Percentiles rank a stretch among this genome's conserved stretches.
These are phyloP conservation scores for Chloris gayana DNA, from an alignment of 176 grass and related monocot species.

Conservation along the genomic window DNA sequence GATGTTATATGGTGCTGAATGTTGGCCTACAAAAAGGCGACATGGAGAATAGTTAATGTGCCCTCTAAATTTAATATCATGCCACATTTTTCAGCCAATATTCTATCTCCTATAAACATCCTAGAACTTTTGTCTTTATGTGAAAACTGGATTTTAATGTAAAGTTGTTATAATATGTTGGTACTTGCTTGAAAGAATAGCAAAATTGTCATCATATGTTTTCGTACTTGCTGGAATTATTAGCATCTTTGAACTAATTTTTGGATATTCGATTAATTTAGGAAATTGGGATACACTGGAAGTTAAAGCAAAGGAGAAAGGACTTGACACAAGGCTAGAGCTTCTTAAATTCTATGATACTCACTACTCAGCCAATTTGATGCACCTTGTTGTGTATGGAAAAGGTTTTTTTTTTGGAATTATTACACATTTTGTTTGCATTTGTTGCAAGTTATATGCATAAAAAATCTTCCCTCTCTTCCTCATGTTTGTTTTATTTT, in stretches of 20 bases:
- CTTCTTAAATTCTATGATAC: constrained; percentile 93
- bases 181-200: no score
- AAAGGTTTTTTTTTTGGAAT: constrained; percentile 63
- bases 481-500: constrained; percentile 26
- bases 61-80: constrained; percentile 21
- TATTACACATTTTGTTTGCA: constrained; percentile 28
- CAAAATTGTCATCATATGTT: no score
- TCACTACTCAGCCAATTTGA: constrained; percentile 96
- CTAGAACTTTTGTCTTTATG: constrained; percentile 11
- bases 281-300: constrained; percentile 98
- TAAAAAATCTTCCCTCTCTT: not conserved
- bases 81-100: not conserved
- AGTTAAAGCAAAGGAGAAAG: constrained; percentile 88
- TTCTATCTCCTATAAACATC: not conserved
- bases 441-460: constrained; percentile 26
- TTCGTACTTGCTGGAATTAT: constrained; percentile 13
- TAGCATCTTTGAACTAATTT: constrained; percentile 2
- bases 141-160: constrained; percentile 29
- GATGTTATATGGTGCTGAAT: no score
- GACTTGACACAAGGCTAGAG: constrained; percentile 87
- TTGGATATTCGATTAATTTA: constrained; percentile 43
- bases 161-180: not conserved
- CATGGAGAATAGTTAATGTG: not conserved
- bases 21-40: no score
- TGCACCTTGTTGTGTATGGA: constrained; percentile 95